Percentiles rank a stretch among this genome's conserved stretches.
Conservation (phyloP, 768 basidiomycete genomes). For the Butyriboletus loyo region DNA sequence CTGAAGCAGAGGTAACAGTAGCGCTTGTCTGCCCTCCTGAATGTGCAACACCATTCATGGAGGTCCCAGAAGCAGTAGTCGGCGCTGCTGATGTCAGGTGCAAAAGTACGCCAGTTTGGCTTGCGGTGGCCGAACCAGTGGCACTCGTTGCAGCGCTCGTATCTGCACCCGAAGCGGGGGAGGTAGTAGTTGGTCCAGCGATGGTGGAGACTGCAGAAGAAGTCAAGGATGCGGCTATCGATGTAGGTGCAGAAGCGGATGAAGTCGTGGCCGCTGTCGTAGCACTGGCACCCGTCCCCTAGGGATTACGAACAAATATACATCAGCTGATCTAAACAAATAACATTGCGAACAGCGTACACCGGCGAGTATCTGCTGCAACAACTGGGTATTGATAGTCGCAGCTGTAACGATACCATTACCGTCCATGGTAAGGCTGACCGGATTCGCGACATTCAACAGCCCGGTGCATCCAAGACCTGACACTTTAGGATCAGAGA, state of each 20-base stretch:
- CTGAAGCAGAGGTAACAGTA: not conserved
- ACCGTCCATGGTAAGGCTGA: constrained; percentile 22
- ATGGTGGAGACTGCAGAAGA: not conserved
- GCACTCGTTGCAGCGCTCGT: not conserved
- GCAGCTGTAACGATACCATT: constrained; percentile 28
- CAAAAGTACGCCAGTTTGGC: not conserved
- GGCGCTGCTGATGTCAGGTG: not conserved
- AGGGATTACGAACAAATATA: not conserved
- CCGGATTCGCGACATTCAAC: constrained; percentile 24
- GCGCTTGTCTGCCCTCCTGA: not conserved
- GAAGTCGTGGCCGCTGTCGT: not conserved
- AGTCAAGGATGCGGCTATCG: not conserved
- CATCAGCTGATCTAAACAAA: not conserved
- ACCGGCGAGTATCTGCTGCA: constrained; percentile 17
- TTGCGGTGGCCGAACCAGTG: not conserved
- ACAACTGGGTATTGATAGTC: constrained; percentile 17
- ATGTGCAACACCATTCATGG: not conserved
- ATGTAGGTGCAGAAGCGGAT: not conserved
- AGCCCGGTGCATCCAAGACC: constrained; percentile 22
- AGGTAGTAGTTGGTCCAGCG: not conserved
- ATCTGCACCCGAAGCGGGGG: not conserved
- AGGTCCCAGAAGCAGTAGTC: not conserved
- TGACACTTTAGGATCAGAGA: constrained; percentile 8
- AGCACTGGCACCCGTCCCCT: not conserved
- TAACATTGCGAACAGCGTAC: not conserved